phyloP scores from a whole-genome alignment of 164 flowering plant species.

The Vitis rotundifolia region DNA sequence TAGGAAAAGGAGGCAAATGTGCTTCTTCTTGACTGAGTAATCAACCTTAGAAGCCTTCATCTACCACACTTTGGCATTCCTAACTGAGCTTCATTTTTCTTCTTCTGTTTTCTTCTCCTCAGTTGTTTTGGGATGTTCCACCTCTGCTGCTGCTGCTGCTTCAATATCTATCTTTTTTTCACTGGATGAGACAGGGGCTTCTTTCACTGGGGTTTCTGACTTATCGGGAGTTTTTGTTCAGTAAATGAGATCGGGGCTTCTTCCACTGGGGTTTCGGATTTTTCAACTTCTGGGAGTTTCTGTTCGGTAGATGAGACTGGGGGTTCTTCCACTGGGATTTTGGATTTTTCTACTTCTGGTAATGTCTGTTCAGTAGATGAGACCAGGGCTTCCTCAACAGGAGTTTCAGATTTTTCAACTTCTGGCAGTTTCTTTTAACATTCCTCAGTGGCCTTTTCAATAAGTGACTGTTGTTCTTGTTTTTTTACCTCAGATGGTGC shows the following conservation, averaged over 20 bases:
- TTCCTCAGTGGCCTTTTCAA: conserved; percentile 1
- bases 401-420: conserved; percentile 2
- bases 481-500: conserved; percentile 4
- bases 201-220: background rate
- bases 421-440: conserved; percentile 5
- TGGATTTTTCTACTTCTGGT: background rate
- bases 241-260: background rate
- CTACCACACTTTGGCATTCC: background rate
- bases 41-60: background rate
- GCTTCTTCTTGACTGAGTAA: background rate
- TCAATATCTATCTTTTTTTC: conserved; percentile 3
- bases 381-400: background rate
- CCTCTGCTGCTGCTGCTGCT: conserved; percentile 1
- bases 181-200: background rate
- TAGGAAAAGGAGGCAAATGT: background rate
- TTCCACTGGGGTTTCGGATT: background rate
- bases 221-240: conserved; percentile 5
- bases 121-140: conserved; percentile 3
- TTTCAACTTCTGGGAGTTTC: conserved; percentile 5
- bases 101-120: background rate
- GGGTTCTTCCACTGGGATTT: background rate
- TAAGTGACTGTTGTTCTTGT: background rate
- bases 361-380: too few species aligned
- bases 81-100: background rate
- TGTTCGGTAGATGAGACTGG: background rate